phyloP scores from a whole-genome alignment of 768 basidiomycete genomes.

The Psilocybe cubensis region DNA sequence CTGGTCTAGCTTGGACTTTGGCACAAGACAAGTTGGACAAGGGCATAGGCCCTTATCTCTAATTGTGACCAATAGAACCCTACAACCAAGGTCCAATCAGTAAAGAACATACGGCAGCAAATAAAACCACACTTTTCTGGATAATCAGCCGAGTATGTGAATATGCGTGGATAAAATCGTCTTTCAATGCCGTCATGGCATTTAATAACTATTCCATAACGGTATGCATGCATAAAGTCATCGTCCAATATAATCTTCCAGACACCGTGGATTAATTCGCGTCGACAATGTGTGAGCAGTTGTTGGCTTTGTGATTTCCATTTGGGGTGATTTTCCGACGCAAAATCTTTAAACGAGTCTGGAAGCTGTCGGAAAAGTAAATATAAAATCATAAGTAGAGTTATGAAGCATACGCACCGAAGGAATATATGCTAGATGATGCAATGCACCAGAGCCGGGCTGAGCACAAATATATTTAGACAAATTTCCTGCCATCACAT shows the following conservation, averaged over 20 bases:
- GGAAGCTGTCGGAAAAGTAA: conserved; percentile 16
- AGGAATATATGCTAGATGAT: conserved; percentile 48
- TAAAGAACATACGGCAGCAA: too few species aligned
- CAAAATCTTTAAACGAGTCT: conserved; percentile 1
- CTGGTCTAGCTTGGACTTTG: too few species aligned
- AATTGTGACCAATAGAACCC: too few species aligned
- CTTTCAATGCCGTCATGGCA: conserved; percentile 35
- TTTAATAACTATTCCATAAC: conserved; percentile 34
- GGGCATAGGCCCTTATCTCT: too few species aligned
- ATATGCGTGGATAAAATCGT: conserved; percentile 34
- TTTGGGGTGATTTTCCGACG: conserved; percentile 19
- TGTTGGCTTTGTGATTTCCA: conserved; percentile 9
- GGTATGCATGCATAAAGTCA: conserved; percentile 34
- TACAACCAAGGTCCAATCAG: too few species aligned
- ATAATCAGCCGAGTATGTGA: conserved; percentile 43
- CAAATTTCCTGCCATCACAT: conserved; percentile 39
- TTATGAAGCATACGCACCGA: too few species aligned
- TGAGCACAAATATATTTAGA: conserved; percentile 41
- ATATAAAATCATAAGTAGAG: too few species aligned
- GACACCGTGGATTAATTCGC: conserved; percentile 36
- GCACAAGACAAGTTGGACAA: too few species aligned
- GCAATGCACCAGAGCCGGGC: conserved; percentile 30
- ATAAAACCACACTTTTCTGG: too few species aligned
- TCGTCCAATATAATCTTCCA: conserved; percentile 36
- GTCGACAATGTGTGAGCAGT: conserved; percentile 32